phyloP scores from a whole-genome alignment of 768 basidiomycete genomes.

The Pholiota conissans region DNA sequence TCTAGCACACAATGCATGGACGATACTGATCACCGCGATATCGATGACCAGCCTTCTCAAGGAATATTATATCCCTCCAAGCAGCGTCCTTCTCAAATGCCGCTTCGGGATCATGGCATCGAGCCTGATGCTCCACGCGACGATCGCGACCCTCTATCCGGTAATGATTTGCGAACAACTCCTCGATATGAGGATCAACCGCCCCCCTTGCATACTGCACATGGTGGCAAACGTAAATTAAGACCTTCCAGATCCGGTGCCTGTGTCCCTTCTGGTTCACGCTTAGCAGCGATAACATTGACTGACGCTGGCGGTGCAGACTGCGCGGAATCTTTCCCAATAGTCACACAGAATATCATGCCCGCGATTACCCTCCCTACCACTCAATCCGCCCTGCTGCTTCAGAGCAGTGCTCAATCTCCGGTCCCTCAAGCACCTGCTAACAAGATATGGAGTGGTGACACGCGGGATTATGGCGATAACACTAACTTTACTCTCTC shows the following conservation, averaged over 20 bases:
- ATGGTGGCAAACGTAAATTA: background rate
- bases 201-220: background rate
- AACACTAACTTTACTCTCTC: background rate
- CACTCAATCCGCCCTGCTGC: background rate
- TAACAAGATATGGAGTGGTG: background rate
- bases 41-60: constrained; percentile 27
- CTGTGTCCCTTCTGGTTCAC: background rate
- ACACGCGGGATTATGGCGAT: background rate
- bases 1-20: background rate
- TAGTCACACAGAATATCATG: too few species aligned
- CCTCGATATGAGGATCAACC: constrained; percentile 1
- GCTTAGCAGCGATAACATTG: background rate
- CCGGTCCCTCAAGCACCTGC: background rate
- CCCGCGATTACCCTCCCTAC: too few species aligned
- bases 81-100: constrained; percentile 1
- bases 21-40: constrained; percentile 3
- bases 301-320: background rate
- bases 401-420: background rate
- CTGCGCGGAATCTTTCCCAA: background rate
- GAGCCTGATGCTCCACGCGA: background rate
- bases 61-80: constrained; percentile 19
- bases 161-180: background rate
- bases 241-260: background rate
- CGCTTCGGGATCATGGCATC: background rate
- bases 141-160: background rate